Percentiles rank a stretch among this genome's conserved stretches.
phyloP scores from a whole-genome alignment of 495 filamentous ascomycete species.

The Penicillium canescens region DNA sequence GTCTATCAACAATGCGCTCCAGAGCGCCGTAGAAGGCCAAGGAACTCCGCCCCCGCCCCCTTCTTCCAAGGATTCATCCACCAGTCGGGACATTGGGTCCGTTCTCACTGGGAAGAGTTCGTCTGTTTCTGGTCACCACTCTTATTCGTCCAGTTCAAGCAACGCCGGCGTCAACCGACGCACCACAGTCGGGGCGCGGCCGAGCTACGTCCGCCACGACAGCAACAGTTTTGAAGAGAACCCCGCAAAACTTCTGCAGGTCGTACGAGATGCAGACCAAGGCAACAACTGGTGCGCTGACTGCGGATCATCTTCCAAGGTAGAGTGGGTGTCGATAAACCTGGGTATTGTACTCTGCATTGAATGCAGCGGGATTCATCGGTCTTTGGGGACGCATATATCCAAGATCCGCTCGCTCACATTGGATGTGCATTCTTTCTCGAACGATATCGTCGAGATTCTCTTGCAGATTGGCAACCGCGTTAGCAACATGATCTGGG shows the following conservation, averaged over 20 bases:
- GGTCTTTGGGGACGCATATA: constrained; percentile 95
- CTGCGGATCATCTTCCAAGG: constrained; percentile 85
- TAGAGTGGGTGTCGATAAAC: constrained; percentile 99
- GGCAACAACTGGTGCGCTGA: constrained; percentile 95
- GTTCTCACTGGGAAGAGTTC: constrained; percentile 92
- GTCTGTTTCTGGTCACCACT: constrained; percentile 63
- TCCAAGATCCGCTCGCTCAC: constrained; percentile 96
- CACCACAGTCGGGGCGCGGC: constrained; percentile 86
- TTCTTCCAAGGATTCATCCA: constrained; percentile 53
- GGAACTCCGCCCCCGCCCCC: constrained; percentile 46
- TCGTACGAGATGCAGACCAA: constrained; percentile 85
- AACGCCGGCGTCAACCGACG: constrained; percentile 68
- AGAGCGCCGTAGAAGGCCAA: constrained; percentile 89
- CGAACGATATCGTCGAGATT: constrained; percentile 93
- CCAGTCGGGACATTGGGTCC: constrained; percentile 81
- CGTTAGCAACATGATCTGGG: constrained; percentile 95
- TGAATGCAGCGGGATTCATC: constrained; percentile 96
- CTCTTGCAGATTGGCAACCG: constrained; percentile 90
- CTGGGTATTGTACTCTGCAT: constrained; percentile 96
- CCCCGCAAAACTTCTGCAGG: constrained; percentile 79
- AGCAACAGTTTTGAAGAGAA: constrained; percentile 76
- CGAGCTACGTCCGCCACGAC: constrained; percentile 66
- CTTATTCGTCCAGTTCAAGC: constrained; percentile 49
- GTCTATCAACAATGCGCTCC: constrained; percentile 94
- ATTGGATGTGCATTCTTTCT: constrained; percentile 92